phyloP scores from a whole-genome alignment of 441 rosid species.

The Erodium trifolium region DNA sequence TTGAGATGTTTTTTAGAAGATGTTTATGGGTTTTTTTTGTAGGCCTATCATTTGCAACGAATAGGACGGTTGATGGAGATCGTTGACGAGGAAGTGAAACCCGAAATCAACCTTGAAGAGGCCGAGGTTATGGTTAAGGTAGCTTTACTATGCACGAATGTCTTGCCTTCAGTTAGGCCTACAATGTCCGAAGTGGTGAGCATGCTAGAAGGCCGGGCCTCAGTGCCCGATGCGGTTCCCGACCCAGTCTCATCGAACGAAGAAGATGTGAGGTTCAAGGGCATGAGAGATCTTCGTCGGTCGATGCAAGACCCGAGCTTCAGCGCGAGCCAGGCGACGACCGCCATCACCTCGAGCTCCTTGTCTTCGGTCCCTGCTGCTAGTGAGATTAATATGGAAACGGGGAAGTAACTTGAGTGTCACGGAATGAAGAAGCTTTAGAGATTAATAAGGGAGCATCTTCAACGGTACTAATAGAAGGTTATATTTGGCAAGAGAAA shows the following conservation, averaged over 20 bases:
- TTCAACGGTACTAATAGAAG: too few species aligned
- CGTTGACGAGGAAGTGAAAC: slow-evolving; percentile 40
- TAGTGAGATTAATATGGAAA: neutral
- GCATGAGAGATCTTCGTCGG: neutral
- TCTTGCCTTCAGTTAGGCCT: slow-evolving; percentile 44
- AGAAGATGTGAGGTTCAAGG: neutral
- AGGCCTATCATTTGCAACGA: slow-evolving; percentile 47
- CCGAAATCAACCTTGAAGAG: slow-evolving; percentile 37
- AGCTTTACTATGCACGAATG: slow-evolving; percentile 51
- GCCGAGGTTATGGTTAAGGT: slow-evolving; percentile 44
- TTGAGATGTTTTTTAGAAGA: too few species aligned
- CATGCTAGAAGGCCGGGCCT: slow-evolving; percentile 45
- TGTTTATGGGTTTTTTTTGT: neutral
- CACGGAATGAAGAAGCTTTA: too few species aligned
- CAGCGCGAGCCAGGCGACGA: neutral
- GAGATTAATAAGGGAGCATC: too few species aligned
- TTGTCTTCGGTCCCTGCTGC: neutral
- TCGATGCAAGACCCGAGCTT: neutral
- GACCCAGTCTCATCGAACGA: neutral
- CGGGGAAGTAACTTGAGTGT: neutral
- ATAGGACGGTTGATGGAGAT: slow-evolving; percentile 34
- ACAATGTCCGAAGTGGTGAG: slow-evolving; percentile 61
- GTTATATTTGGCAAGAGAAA: too few species aligned
- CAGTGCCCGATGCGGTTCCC: neutral
- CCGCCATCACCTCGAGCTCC: neutral